Evolutionary conservation across 495 filamentous ascomycete genomes (phyloP).

Genomic region (Xylaria bambusicola): DNA sequence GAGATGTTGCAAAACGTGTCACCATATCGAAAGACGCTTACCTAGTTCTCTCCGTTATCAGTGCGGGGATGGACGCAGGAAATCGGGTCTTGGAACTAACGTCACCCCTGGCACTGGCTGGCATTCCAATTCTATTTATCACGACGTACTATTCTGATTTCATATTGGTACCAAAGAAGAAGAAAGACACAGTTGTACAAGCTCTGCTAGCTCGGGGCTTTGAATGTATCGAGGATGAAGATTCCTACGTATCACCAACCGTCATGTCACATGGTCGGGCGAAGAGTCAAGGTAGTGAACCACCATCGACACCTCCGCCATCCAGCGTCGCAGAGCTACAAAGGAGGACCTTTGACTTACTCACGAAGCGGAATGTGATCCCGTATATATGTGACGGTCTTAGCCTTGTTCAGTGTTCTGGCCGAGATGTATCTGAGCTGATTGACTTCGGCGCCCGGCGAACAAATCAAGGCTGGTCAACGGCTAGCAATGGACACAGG

Average conservation of each 20-base stretch:
- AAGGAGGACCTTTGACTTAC: constrained; percentile 72
- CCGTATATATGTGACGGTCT: constrained; percentile 70
- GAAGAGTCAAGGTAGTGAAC: constrained; percentile 47
- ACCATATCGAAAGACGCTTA: constrained; percentile 81
- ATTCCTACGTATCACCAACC: constrained; percentile 68
- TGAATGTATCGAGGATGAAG: constrained; percentile 69
- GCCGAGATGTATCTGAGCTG: constrained; percentile 42
- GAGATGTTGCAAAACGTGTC: constrained; percentile 53
- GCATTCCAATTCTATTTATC: constrained; percentile 97
- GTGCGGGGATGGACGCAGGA: constrained; percentile 88
- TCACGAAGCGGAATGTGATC: constrained; percentile 71
- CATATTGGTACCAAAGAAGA: constrained; percentile 82
- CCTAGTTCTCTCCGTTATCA: constrained; percentile 83
- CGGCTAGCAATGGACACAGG: constrained; percentile 35
- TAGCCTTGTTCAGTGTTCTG: constrained; percentile 82
- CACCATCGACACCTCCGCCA: constrained; percentile 75
- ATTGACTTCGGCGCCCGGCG: constrained; percentile 30
- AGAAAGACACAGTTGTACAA: constrained; percentile 69
- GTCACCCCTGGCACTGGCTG: constrained; percentile 84
- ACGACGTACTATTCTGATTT: constrained; percentile 98
- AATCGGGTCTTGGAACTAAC: constrained; percentile 91
- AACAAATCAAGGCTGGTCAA: constrained; percentile 21
- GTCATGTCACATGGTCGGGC: constrained; percentile 51
- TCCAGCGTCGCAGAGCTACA: constrained; percentile 77
- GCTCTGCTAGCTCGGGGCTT: constrained; percentile 81